A percentile compares a stretch with the other conserved stretches of the same genome.
phyloP scores from a whole-genome alignment of 2,329 filamentous ascomycete species.

The Penicillium sp. region DNA sequence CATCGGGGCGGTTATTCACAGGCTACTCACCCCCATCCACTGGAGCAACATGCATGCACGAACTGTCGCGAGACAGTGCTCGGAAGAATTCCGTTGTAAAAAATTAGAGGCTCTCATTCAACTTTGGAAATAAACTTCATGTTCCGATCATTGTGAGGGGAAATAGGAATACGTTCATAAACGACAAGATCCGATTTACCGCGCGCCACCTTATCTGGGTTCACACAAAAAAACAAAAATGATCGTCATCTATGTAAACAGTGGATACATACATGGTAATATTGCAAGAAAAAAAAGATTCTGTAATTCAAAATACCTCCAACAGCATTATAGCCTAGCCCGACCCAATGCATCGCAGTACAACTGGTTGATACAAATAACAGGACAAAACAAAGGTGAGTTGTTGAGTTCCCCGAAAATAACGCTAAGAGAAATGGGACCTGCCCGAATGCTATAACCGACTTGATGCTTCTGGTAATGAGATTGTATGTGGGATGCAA shows the following conservation, averaged over 20 bases:
- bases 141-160: neutral
- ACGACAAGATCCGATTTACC: conserved; percentile 5
- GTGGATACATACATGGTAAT: neutral
- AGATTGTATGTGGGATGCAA: neutral
- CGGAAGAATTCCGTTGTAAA: neutral
- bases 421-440: conserved; percentile 6
- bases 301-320: neutral
- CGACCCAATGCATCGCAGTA: conserved; percentile 6
- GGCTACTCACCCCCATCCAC: neutral
- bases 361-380: neutral
- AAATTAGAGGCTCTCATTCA: neutral
- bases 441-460: conserved; percentile 10
- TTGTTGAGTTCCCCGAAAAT: neutral
- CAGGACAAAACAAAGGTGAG: conserved; percentile 1
- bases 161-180: neutral
- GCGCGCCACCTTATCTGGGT: conserved; percentile 18
- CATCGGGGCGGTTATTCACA: neutral
- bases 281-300: neutral
- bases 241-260: neutral
- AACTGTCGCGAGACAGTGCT: neutral
- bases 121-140: neutral
- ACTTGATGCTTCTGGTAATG: neutral
- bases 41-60: neutral
- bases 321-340: neutral
- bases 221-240: conserved; percentile 5